phyloP scores from a whole-genome alignment of 2,329 filamentous ascomycete genomes.

The Colletotrichum camelliae region DNA sequence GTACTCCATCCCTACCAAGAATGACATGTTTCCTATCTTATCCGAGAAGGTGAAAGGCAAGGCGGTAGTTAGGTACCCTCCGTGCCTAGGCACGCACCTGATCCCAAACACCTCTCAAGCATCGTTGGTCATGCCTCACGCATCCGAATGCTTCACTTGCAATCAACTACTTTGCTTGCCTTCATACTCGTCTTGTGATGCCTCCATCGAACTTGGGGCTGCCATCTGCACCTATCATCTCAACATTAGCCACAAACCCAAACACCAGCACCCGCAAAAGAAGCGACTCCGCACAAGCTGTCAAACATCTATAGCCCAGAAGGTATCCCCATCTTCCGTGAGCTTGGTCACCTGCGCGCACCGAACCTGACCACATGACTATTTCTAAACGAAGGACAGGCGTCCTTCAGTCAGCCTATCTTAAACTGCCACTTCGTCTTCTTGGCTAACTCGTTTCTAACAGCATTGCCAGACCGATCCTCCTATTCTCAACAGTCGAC shows the following conservation, averaged over 20 bases:
- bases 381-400: background rate
- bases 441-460: background rate
- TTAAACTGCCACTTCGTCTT: background rate
- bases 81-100: background rate
- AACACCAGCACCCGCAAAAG: background rate
- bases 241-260: background rate
- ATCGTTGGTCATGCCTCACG: background rate
- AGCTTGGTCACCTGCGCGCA: slow-evolving; percentile 3
- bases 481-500: background rate
- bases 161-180: background rate
- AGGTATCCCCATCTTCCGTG: background rate
- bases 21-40: background rate
- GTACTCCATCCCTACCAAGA: background rate
- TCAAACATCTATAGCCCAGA: background rate
- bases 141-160: background rate
- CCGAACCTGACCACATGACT: background rate
- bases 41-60: background rate
- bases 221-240: background rate
- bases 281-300: background rate
- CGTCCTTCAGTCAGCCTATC: background rate
- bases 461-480: background rate
- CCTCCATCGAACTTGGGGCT: background rate
- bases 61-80: background rate
- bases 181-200: background rate
- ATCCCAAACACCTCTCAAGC: background rate